Percentiles rank a stretch among this genome's conserved stretches.
Evolutionary conservation across 2,329 filamentous ascomycete genomes (phyloP).

Genomic region (Thielaviopsis ethacetica): DNA sequence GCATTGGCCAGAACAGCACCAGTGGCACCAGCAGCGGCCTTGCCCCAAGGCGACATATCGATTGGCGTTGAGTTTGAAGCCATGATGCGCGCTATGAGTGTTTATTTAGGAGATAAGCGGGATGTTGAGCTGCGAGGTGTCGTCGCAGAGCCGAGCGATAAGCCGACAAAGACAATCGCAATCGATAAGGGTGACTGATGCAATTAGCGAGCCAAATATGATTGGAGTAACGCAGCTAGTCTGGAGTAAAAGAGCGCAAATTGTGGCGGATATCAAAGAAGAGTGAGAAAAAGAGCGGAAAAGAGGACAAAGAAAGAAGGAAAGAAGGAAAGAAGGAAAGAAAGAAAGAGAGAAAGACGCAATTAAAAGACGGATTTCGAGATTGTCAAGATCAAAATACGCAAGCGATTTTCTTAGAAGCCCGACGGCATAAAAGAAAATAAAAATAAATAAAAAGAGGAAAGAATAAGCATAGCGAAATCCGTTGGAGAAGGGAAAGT

Average conservation of each 20-base stretch:
- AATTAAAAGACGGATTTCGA: background rate
- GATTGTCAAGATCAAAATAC: background rate
- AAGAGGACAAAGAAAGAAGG: background rate
- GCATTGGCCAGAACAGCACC: conserved; percentile 92
- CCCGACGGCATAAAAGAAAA: background rate
- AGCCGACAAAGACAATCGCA: background rate
- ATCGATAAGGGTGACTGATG: background rate
- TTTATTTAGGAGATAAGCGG: background rate
- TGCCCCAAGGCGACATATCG: conserved; percentile 76
- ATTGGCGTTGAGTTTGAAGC: conserved; percentile 45
- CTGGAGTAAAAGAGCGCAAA: background rate
- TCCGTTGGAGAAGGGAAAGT: background rate
- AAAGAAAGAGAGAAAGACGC: background rate
- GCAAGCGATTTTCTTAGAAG: background rate
- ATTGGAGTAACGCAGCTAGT: background rate
- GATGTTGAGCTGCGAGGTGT: background rate
- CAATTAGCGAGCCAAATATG: background rate
- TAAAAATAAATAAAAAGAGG: background rate
- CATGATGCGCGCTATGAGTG: conserved; percentile 21
- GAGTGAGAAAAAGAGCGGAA: background rate
- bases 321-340: background rate
- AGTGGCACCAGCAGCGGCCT: conserved; percentile 78
- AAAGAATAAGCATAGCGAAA: background rate
- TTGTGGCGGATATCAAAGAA: no score
- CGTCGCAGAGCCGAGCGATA: background rate